These are phyloP conservation scores for Colletotrichum coccodes DNA, from an alignment of 2,329 filamentous ascomycete species.

Conservation along the genomic window DNA sequence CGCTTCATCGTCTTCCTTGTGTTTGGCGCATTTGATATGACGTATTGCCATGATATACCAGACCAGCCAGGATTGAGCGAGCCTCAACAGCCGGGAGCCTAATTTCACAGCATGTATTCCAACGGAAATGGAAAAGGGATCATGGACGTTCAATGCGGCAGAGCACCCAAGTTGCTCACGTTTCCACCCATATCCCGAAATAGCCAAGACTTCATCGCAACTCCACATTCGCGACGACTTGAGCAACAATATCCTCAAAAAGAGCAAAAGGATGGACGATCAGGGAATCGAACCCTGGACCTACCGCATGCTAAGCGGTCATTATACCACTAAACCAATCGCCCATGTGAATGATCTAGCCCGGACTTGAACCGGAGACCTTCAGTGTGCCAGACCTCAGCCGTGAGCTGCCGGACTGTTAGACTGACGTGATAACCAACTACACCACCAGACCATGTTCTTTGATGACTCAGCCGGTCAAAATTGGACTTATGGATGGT, in stretches of 20 bases:
- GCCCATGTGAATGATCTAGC: constrained; percentile 19
- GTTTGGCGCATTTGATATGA: too few species aligned
- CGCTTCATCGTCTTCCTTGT: too few species aligned
- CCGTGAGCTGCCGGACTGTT: constrained; percentile 41
- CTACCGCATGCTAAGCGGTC: constrained; percentile 32
- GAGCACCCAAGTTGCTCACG: too few species aligned
- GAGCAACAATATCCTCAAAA: too few species aligned
- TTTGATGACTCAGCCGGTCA: neutral
- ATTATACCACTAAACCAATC: constrained; percentile 33
- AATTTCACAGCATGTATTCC: too few species aligned
- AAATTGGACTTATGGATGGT: neutral
- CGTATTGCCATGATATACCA: too few species aligned
- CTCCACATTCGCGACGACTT: neutral
- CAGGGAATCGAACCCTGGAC: constrained; percentile 32
- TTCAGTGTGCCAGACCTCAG: constrained; percentile 22
- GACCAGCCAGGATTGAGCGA: too few species aligned
- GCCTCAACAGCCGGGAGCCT: too few species aligned
- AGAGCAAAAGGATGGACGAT: constrained; percentile 16
- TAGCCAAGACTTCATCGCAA: neutral
- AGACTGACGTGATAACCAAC: constrained; percentile 62
- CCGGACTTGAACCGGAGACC: constrained; percentile 33
- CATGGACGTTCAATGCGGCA: too few species aligned
- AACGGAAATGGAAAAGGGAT: too few species aligned
- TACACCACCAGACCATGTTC: constrained; percentile 40
- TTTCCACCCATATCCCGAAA: too few species aligned